Base-by-base conservation (phyloP, 371 early-diverging fungal species). In the Sporodiniella umbellata region DNA sequence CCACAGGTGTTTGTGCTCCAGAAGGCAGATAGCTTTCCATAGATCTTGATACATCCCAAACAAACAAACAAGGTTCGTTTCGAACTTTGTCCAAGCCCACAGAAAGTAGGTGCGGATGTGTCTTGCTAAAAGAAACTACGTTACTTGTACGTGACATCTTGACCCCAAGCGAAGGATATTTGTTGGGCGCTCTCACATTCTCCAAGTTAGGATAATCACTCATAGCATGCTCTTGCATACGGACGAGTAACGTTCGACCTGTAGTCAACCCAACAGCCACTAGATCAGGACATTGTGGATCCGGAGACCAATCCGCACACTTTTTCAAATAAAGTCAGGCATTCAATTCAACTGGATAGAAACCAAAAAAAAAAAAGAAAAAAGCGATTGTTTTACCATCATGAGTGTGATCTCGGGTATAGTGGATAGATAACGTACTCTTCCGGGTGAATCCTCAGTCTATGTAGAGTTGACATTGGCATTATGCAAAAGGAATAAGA, bases 281-380 rank as follows among this genome's bases (percentile, higher is more conserved):
- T 23, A 87, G 54, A 56, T 88, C 85, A 31, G 72, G 68, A 53
- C 69, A 75, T 39, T 71, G 72, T 11, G 84, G 72, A 68, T 85
- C 84, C 4, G 86, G 84, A 19, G 84, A 87, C 90, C 90, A 90
- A 39, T 84, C 85, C 37, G 87, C 84, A 64, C 86, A 87, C 88
- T 88, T 53, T 3, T 33, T 26, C 17, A 12, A n/a, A n/a, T n/a
- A n/a, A n/a, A n/a, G n/a, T n/a, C n/a, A n/a, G n/a, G n/a, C n/a
- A n/a, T n/a, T n/a, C n/a, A n/a, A n/a, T n/a, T n/a, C n/a, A n/a
- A n/a, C n/a, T n/a, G n/a, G n/a, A n/a, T n/a, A n/a, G n/a, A n/a
- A n/a, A n/a, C n/a, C n/a, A n/a, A n/a, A n/a, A n/a, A n/a, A n/a
- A n/a, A n/a, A n/a, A n/a, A n/a, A n/a, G n/a, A n/a, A n/a, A n/a